Conservation (phyloP, 2,329 filamentous ascomycete genomes). For the Cryphonectria carpinicola region DNA sequence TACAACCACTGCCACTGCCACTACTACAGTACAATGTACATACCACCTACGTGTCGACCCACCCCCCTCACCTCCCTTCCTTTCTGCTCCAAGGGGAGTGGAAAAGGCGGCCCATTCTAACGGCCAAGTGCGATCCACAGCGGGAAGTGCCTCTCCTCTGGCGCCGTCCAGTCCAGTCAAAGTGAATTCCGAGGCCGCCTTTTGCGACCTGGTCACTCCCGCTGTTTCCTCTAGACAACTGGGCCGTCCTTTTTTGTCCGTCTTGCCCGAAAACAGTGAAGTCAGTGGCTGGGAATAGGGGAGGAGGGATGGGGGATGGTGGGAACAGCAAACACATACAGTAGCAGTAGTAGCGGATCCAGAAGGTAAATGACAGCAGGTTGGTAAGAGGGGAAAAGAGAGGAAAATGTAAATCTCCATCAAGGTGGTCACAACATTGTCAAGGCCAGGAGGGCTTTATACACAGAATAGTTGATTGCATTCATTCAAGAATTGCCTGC, state of each 20-base stretch:
- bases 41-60: not conserved
- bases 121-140: not conserved
- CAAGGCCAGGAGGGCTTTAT: not conserved
- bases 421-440: not conserved
- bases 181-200: not conserved
- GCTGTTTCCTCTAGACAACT: slow-evolving; percentile 1
- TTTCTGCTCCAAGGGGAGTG: not conserved
- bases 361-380: not conserved
- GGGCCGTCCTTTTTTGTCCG: slow-evolving; percentile 16
- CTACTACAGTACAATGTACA: not conserved
- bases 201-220: slow-evolving; percentile 7
- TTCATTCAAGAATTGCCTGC: slow-evolving; percentile 12
- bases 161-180: not conserved
- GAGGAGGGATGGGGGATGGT: too few species aligned
- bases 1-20: not conserved
- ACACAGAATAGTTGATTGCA: not conserved
- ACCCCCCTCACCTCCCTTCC: not conserved
- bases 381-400: not conserved
- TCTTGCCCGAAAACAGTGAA: not conserved
- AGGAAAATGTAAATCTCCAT: not conserved
- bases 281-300: slow-evolving; percentile 11
- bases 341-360: not conserved
- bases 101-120: not conserved
- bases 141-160: slow-evolving; percentile 9
- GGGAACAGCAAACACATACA: slow-evolving; percentile 5